Base-by-base conservation (phyloP, 371 early-diverging fungal genomes). In the Mucor velutinosus region DNA sequence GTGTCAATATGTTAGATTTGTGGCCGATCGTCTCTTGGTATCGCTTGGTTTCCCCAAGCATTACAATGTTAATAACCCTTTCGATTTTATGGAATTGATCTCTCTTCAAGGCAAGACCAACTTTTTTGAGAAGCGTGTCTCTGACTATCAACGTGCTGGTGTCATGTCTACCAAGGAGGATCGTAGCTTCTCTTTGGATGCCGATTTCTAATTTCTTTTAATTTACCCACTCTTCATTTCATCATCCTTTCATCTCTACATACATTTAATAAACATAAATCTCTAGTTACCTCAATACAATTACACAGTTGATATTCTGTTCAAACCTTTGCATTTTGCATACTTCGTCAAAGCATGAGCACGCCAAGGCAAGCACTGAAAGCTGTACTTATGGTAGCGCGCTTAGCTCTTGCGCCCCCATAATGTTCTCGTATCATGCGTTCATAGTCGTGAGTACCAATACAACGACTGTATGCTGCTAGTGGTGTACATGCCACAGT, bases 31-130 rank as follows among this genome's bases (percentile, higher is more conserved):
- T 58, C 85, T 99, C 47, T 79, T 99, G 47, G 93, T 96, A 23
- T 89, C 94, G 19, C 87, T 99, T 23, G 97, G 96, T 33, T 88
- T 89, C 67, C 74, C 81, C 58, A 99, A 99, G 86, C 76, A 88
- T 67, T 99, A 94, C 88, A 89, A 93, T 51, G 88, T 86, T 4
- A 83, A 89, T 73, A 99, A 99, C 77, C 99, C 99, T 49, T 99
- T 99, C 71, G 99, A 99, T 78, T 99, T 99, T 74, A 99, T 99
- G 99, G 99, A 99, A 76, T 79, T 99, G 84, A 99, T 99, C 78
- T 96, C 96, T 27, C 85, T 99, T 69, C 96, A 97, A 82, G 99
- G 99, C 75, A 99, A 99, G 87, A 98, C 99, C 61, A 99, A 99
- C 87, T 99, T 99, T 85, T 99, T 99, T 72, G 99, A 99, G 84